These are phyloP conservation scores for Metschnikowia sp. DNA, from an alignment of 805 yeast species.

Conservation along the genomic window DNA sequence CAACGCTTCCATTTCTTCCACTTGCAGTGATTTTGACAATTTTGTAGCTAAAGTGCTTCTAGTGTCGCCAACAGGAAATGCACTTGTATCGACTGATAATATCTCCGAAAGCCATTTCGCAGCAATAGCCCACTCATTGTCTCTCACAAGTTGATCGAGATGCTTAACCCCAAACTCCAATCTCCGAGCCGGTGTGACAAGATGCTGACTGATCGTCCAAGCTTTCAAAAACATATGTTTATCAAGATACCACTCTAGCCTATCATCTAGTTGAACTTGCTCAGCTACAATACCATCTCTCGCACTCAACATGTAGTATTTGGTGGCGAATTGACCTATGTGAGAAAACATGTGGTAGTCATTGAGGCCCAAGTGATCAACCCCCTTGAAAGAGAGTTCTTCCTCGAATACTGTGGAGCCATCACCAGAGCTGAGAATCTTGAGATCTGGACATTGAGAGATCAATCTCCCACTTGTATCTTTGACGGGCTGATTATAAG, in stretches of 20 bases:
- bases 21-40: slow-evolving; percentile 11
- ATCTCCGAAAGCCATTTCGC: slow-evolving; percentile 41
- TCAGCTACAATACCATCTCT: slow-evolving; percentile 76
- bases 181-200: slow-evolving; percentile 49
- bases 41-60: slow-evolving; percentile 27
- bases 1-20: slow-evolving; percentile 18
- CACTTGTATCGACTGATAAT: slow-evolving; percentile 19
- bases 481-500: slow-evolving; percentile 42
- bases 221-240: slow-evolving; percentile 59
- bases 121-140: slow-evolving; percentile 54
- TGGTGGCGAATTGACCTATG: slow-evolving; percentile 36
- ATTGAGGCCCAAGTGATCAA: slow-evolving; percentile 62
- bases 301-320: slow-evolving; percentile 72
- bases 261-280: slow-evolving; percentile 66
- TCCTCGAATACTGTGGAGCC: slow-evolving; percentile 79
- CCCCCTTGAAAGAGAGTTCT: slow-evolving; percentile 61
- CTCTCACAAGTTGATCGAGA: slow-evolving; percentile 40
- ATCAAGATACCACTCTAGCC: slow-evolving; percentile 67
- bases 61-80: slow-evolving; percentile 28
- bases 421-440: slow-evolving; percentile 58
- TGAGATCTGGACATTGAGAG: slow-evolving; percentile 66
- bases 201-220: slow-evolving; percentile 68
- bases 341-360: slow-evolving; percentile 70
- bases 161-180: slow-evolving; percentile 59
- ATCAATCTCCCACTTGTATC: slow-evolving; percentile 17